phyloP scores from a whole-genome alignment of 257 asterid species.

The Lycium barbarum region DNA sequence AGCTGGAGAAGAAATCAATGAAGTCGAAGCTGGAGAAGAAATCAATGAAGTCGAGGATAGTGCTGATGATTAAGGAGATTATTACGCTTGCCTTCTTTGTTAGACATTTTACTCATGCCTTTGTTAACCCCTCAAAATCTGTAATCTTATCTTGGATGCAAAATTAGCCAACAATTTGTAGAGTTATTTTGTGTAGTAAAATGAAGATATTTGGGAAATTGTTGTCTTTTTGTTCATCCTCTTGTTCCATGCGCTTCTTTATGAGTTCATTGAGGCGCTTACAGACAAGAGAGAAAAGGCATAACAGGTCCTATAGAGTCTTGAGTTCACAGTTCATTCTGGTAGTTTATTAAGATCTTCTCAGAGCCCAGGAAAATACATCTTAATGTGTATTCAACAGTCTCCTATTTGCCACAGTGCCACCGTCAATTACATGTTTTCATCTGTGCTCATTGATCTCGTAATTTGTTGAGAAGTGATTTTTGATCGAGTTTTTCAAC shows the following conservation, averaged over 20 bases:
- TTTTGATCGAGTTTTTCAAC: too few relatives aligned
- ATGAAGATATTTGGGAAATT: slow-evolving; percentile 7
- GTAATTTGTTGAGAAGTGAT: too few relatives aligned
- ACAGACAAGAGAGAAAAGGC: neutral
- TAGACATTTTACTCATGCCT: slow-evolving; percentile 21
- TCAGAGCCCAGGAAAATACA: too few relatives aligned
- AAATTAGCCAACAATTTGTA: neutral
- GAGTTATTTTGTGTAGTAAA: slow-evolving; percentile 7
- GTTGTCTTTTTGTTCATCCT: neutral
- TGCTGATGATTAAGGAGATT: slow-evolving; percentile 27
- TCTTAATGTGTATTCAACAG: neutral
- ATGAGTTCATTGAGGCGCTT: neutral
- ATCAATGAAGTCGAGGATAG: slow-evolving; percentile 18
- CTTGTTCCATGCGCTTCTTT: neutral
- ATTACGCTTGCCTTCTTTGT: neutral
- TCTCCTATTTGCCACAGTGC: neutral
- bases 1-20: slow-evolving; percentile 32
- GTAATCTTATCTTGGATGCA: slow-evolving; percentile 7
- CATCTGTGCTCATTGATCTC: too few relatives aligned
- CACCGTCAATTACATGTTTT: too few relatives aligned
- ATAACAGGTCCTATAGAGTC: neutral
- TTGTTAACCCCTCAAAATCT: neutral
- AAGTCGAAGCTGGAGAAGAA: slow-evolving; percentile 33
- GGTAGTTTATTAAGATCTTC: neutral
- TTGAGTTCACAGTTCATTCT: neutral